Conservation (phyloP, 441 rosid genomes). For the Populus tomentosa region DNA sequence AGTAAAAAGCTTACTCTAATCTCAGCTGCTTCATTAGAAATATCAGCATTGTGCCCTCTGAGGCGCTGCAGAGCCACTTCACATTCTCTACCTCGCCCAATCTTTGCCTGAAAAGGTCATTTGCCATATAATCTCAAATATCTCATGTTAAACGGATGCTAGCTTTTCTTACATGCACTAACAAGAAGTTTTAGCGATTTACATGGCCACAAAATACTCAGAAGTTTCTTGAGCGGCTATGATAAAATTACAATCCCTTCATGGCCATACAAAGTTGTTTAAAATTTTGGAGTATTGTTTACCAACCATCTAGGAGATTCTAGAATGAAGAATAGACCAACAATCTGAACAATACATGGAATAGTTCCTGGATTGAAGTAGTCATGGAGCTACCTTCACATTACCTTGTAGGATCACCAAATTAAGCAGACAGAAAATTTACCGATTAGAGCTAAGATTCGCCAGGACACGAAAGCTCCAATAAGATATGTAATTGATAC, state of each 20-base stretch:
- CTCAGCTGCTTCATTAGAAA: conserved; percentile 69
- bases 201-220: neutral
- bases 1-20: conserved; percentile 55
- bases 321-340: conserved; percentile 79
- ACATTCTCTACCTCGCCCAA: conserved; percentile 64
- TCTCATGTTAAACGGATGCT: neutral
- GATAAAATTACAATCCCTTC: neutral
- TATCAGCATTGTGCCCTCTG: conserved; percentile 67
- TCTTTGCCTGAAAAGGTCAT: conserved; percentile 50
- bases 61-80: conserved; percentile 74
- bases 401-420: neutral
- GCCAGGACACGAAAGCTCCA: conserved; percentile 61
- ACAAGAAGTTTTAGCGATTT: neutral
- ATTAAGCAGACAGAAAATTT: conserved; percentile 9
- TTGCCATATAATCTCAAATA: neutral
- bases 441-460: conserved; percentile 64
- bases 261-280: neutral
- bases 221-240: too few relatives aligned
- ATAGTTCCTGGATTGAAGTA: conserved; percentile 49
- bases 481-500: conserved; percentile 57
- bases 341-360: conserved; percentile 72
- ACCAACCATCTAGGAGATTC: conserved; percentile 97
- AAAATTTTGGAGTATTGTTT: conserved; percentile 14
- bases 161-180: neutral
- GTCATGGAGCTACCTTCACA: conserved; percentile 9